These are phyloP conservation scores for Debaryomyces tyrocola DNA, from an alignment of 805 yeast species.

Conservation along the genomic window DNA sequence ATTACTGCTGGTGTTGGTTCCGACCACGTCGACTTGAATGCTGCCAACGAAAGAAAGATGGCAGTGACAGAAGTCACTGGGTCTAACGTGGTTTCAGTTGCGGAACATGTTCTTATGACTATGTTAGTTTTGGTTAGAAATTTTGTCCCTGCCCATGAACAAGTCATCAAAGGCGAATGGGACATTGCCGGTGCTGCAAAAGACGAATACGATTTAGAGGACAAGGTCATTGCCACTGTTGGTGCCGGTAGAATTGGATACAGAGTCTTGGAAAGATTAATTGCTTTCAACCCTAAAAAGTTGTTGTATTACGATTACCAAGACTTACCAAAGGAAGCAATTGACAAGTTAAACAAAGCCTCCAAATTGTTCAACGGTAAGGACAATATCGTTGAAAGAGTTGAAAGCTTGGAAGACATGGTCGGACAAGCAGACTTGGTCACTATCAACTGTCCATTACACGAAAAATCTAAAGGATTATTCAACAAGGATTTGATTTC, in stretches of 20 bases:
- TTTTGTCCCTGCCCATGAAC: constrained; percentile 77
- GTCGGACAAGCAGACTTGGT: constrained; percentile 69
- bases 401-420: constrained; percentile 61
- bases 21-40: constrained; percentile 73
- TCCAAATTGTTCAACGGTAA: constrained; percentile 44
- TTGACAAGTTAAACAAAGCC: constrained; percentile 36
- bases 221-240: constrained; percentile 73
- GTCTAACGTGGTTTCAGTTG: constrained; percentile 76
- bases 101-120: constrained; percentile 78
- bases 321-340: constrained; percentile 55
- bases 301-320: constrained; percentile 76
- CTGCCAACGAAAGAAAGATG: constrained; percentile 62
- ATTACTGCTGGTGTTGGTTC: constrained; percentile 87
- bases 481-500: constrained; percentile 65
- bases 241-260: constrained; percentile 84
- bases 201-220: constrained; percentile 73
- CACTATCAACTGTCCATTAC: constrained; percentile 76
- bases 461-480: constrained; percentile 65
- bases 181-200: constrained; percentile 76
- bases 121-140: constrained; percentile 70
- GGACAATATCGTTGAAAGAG: constrained; percentile 56
- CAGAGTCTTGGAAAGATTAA: constrained; percentile 68
- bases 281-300: constrained; percentile 73
- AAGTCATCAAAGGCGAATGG: constrained; percentile 63
- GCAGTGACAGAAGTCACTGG: constrained; percentile 84